phyloP scores from a whole-genome alignment of 345 rosid genomes.

The Toxicodendron radicans region DNA sequence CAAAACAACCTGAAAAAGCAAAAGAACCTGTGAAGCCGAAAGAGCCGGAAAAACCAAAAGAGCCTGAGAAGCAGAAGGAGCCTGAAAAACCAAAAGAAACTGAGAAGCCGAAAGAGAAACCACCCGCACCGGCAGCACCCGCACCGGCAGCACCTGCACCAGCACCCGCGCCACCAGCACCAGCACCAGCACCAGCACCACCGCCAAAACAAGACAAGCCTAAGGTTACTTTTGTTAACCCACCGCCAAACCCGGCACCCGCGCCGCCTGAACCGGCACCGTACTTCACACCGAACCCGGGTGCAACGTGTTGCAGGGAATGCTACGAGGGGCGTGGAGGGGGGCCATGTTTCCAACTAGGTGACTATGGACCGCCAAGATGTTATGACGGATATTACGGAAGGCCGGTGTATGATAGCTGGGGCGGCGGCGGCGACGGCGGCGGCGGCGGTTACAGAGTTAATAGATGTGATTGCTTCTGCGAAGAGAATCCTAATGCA shows the following conservation, averaged over 20 bases:
- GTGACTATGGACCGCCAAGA: constrained; percentile 20
- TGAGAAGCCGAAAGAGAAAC: too few relatives aligned
- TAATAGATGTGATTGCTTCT: constrained; percentile 38
- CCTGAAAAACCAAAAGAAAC: too few relatives aligned
- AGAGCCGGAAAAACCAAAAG: too few relatives aligned
- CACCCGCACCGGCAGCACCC: too few relatives aligned
- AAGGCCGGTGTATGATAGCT: constrained; percentile 58
- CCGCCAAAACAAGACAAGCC: neutral
- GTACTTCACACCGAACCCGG: constrained; percentile 6
- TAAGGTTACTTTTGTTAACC: too few relatives aligned
- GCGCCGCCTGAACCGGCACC: too few relatives aligned
- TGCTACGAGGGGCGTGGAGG: neutral
- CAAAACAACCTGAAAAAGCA: too few relatives aligned
- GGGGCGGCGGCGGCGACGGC: constrained; percentile 51
- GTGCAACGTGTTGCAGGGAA: neutral
- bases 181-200: neutral
- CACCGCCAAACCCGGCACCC: constrained; percentile 2
- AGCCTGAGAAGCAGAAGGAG: too few relatives aligned
- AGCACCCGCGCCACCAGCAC: constrained; percentile 8
- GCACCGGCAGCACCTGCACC: constrained; percentile 19
- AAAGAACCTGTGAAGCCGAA: too few relatives aligned
- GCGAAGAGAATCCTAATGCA: constrained; percentile 47
- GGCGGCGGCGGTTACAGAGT: constrained; percentile 15
- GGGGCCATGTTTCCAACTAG: constrained; percentile 12
- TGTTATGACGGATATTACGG: constrained; percentile 32